phyloP scores from a whole-genome alignment of 148 eudicot species.

The Fagopyrum esculentum region DNA sequence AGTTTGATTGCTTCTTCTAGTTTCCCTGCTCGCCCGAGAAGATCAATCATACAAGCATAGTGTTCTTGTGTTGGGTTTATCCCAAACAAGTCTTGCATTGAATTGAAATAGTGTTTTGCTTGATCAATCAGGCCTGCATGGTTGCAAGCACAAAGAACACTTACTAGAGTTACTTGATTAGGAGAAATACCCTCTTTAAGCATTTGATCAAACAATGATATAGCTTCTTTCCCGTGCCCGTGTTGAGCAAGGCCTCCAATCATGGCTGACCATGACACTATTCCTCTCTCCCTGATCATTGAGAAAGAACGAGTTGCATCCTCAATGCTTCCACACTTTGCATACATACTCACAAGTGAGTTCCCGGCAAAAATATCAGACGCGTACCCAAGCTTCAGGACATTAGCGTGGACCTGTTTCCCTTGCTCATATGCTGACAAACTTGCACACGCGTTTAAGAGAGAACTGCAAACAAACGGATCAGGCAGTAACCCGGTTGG shows the following conservation, averaged over 20 bases:
- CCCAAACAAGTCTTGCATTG: constrained; percentile 43
- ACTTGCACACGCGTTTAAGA: constrained; percentile 59
- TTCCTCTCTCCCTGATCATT: constrained; percentile 40
- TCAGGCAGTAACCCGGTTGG: constrained; percentile 40
- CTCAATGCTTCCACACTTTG: constrained; percentile 65
- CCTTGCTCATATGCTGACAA: constrained; percentile 73
- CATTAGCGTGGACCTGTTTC: constrained; percentile 63
- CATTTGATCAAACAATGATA: constrained; percentile 48
- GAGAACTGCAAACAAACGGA: constrained; percentile 57
- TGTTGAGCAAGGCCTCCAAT: constrained; percentile 81
- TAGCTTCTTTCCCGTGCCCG: constrained; percentile 61
- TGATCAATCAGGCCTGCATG: constrained; percentile 63
- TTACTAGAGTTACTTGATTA: constrained; percentile 61
- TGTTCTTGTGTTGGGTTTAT: constrained; percentile 57
- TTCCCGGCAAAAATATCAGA: constrained; percentile 62
- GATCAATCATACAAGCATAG: constrained; percentile 74
- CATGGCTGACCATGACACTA: constrained; percentile 71
- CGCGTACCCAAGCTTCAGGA: constrained; percentile 40
- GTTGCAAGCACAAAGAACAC: constrained; percentile 63
- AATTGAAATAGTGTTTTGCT: constrained; percentile 42
- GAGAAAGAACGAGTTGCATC: constrained; percentile 53
- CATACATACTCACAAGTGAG: constrained; percentile 75
- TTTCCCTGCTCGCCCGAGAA: constrained; percentile 58
- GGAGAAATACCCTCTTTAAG: constrained; percentile 38
- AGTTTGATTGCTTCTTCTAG: constrained; percentile 47